phyloP scores from a whole-genome alignment of 306 rosid genomes.

The Canavalia ensiformis region DNA sequence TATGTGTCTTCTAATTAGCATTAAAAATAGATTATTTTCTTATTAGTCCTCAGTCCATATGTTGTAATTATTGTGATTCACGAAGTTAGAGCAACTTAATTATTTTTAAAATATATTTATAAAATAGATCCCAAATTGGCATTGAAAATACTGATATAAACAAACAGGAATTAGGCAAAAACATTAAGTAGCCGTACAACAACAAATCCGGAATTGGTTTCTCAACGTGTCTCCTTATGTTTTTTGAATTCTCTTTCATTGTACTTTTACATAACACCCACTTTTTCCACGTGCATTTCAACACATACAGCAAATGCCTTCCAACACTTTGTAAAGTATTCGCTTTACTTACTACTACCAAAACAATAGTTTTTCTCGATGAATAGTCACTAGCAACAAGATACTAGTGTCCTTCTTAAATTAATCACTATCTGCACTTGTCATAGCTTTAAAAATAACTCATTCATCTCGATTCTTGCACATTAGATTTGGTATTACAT shows the following conservation, averaged over 20 bases:
- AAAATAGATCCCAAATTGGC: not conserved
- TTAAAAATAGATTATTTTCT: too few relatives aligned
- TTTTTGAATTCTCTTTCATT: conserved; percentile 6
- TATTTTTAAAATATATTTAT: too few relatives aligned
- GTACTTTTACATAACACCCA: conserved; percentile 1
- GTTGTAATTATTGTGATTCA: too few relatives aligned
- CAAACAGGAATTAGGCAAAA: conserved; percentile 25
- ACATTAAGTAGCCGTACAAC: conserved; percentile 31
- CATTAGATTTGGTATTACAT: not conserved
- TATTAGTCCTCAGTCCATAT: too few relatives aligned
- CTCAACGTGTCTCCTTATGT: conserved; percentile 36
- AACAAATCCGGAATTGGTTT: conserved; percentile 24
- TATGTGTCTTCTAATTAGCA: too few relatives aligned
- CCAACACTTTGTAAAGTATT: conserved; percentile 15
- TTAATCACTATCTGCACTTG: not conserved
- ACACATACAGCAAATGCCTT: conserved; percentile 27
- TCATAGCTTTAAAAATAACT: not conserved
- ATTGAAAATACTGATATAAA: not conserved
- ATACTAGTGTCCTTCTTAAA: not conserved
- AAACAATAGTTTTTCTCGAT: not conserved
- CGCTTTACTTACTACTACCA: not conserved
- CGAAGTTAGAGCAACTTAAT: too few relatives aligned
- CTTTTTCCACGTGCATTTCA: conserved; percentile 51
- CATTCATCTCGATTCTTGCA: conserved; percentile 28
- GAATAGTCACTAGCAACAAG: not conserved